phyloP scores from a whole-genome alignment of 2,329 filamentous ascomycete species.

The Talaromyces albobiverticillius region DNA sequence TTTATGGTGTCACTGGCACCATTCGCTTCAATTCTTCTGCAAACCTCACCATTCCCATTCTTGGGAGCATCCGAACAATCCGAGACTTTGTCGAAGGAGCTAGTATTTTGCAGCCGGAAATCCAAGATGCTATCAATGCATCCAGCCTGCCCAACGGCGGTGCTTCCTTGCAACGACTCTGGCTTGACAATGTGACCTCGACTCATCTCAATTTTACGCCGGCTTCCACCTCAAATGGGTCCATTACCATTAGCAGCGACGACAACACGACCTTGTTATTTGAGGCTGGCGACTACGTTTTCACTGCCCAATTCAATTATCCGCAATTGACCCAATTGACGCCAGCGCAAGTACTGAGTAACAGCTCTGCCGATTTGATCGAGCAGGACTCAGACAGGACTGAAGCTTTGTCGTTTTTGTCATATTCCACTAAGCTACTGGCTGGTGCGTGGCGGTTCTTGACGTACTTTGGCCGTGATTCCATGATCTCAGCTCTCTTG shows the following conservation, averaged over 20 bases:
- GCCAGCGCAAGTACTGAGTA: conserved; percentile 50
- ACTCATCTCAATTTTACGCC: conserved; percentile 52
- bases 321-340: conserved; percentile 58
- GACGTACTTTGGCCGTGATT: conserved; percentile 66
- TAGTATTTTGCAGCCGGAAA: conserved; percentile 49
- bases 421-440: conserved; percentile 61
- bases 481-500: conserved; percentile 60
- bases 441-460: conserved; percentile 66
- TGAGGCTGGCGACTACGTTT: conserved; percentile 54
- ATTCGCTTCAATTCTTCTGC: conserved; percentile 60
- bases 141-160: conserved; percentile 40
- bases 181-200: conserved; percentile 62
- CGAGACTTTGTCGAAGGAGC: conserved; percentile 62
- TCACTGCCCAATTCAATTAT: conserved; percentile 61
- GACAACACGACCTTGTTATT: conserved; percentile 40
- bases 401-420: conserved; percentile 60
- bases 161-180: conserved; percentile 51
- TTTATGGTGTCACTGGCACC: conserved; percentile 53
- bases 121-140: conserved; percentile 55
- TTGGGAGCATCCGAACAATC: conserved; percentile 63
- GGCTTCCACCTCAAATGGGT: conserved; percentile 19
- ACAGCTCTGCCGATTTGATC: conserved; percentile 47
- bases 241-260: conserved; percentile 41
- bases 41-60: conserved; percentile 53
- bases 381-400: conserved; percentile 46